A percentile compares a stretch with the other conserved stretches of the same genome.
phyloP scores from a whole-genome alignment of 768 basidiomycete species.

The Phlebiopsis flavidoalba region DNA sequence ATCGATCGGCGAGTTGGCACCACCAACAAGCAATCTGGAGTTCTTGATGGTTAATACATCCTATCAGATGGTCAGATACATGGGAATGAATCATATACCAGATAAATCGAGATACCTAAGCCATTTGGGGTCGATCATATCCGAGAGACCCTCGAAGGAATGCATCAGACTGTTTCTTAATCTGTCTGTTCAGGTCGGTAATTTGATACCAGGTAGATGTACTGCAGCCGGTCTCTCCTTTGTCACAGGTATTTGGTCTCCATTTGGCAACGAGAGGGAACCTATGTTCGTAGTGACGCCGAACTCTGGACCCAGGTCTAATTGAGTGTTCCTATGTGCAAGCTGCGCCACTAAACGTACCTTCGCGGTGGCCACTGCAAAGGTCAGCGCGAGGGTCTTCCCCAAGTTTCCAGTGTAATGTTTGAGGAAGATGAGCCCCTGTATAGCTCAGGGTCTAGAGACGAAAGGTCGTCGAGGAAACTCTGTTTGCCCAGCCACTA shows the following conservation, averaged over 20 bases:
- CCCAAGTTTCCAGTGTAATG: slow-evolving; percentile 84
- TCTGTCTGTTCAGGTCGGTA: slow-evolving; percentile 87
- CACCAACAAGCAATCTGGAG: slow-evolving; percentile 88
- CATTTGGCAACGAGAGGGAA: slow-evolving; percentile 78
- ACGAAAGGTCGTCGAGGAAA: slow-evolving; percentile 88
- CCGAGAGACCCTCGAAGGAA: slow-evolving; percentile 91
- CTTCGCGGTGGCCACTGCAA: slow-evolving; percentile 84
- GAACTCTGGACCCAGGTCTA: slow-evolving; percentile 48
- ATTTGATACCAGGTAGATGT: slow-evolving; percentile 86
- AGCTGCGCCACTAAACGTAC: slow-evolving; percentile 37
- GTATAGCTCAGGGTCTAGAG: slow-evolving; percentile 91
- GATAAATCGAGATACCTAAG: slow-evolving; percentile 44
- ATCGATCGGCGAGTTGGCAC: slow-evolving; percentile 81
- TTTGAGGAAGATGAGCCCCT: slow-evolving; percentile 89
- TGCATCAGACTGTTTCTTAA: slow-evolving; percentile 74
- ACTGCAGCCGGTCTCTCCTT: slow-evolving; percentile 83
- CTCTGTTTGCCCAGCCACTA: slow-evolving; percentile 92
- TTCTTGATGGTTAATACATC: slow-evolving; percentile 98
- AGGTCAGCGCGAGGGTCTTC: slow-evolving; percentile 85
- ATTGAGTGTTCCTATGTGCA: neutral
- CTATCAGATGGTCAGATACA: slow-evolving; percentile 30
- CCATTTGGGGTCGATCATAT: slow-evolving; percentile 91
- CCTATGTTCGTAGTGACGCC: slow-evolving; percentile 69
- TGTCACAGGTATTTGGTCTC: slow-evolving; percentile 80
- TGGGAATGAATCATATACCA: neutral